A percentile compares a stretch with the other conserved stretches of the same genome.
These are phyloP conservation scores for Sporothrix protearum DNA, from an alignment of 2,329 filamentous ascomycete genomes.

Conservation along the genomic window DNA sequence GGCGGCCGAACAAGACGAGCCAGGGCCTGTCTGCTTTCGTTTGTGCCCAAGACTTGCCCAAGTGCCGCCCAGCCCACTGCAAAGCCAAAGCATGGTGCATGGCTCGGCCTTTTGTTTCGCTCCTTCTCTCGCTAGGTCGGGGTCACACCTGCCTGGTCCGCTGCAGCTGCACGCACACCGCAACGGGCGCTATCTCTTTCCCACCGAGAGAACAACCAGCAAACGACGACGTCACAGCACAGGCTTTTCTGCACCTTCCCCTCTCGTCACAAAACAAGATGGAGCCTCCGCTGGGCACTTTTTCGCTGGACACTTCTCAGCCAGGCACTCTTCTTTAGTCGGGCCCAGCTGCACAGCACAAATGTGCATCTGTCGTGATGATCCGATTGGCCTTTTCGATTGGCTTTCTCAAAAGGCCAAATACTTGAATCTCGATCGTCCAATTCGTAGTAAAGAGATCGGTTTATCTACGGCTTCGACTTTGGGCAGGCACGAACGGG, in stretches of 20 bases:
- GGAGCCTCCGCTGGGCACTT: no score
- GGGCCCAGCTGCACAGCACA: no score
- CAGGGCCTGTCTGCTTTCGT: background rate
- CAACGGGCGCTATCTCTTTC: background rate
- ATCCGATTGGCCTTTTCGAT: no score
- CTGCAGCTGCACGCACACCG: background rate
- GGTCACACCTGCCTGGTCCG: background rate
- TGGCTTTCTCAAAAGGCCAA: no score
- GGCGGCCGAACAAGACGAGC: background rate
- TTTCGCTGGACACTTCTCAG: no score
- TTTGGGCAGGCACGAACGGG: background rate
- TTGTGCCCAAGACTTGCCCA: no score
- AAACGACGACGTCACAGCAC: slow-evolving; percentile 11
- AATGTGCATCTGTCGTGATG: no score
- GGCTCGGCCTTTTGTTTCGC: background rate
- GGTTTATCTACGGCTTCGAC: no score
- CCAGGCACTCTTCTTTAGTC: no score
- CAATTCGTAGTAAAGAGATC: no score
- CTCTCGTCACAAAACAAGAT: background rate
- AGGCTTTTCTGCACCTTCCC: slow-evolving; percentile 8
- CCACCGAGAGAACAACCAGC: background rate
- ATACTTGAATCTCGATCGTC: no score
- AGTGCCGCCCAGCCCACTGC: background rate
- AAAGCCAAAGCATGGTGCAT: no score
- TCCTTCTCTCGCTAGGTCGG: slow-evolving; percentile 2